Evolutionary conservation across 257 asterid species (phyloP), one percentile per base, ranked within the genome.

Genomic region (Ocimum tenuiflorum): DNA sequence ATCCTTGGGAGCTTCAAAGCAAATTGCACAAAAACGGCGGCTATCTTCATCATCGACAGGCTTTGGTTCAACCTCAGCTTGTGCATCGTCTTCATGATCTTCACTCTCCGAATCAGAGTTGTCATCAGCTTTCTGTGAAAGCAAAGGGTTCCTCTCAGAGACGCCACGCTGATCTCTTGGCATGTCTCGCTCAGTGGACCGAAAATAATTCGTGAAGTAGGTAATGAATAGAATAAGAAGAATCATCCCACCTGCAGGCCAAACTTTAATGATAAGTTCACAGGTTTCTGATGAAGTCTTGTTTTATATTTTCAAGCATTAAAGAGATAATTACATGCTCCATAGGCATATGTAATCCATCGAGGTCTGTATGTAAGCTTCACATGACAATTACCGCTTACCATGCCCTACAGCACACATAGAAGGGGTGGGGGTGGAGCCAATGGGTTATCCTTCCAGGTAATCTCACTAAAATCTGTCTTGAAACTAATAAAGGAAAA

Each of bases 1-100:
- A 70, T 86, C 84, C 81, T 84, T 83, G 6, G 89, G 96, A 56
- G 91, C 91, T 79, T 88, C 91, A 72, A 83, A 91, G 81, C 98
- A 91, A 70, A 91, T 85, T 54, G 95, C 85, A 74, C 98, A 91
- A 52, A 75, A 80, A 41, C 68, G 79, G 50, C 72, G 77, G 58
- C 59, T 66, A 69, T 60, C 2, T 59, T 83, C 87, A 18, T 77
- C 76, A 14, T 79, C 91, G 18, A 72, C 63, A 56, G 75, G 70
- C 67, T 67, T 78, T 39, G 50, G 57, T 42, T 57, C 67, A 50
- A 54, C 71, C 23, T 18, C 71, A 64, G 41, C 74, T 31, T 60
- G 72, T 9, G 71, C 60, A 39, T 78, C 82, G 43, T 78, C 86
- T 68, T 19, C 71, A 39, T 68, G 27, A 54, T 78, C 86, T 63